Percentiles rank a stretch among this genome's conserved stretches.
Evolutionary conservation across 306 rosid genomes (phyloP).

Genomic region (Medicago arabica): DNA sequence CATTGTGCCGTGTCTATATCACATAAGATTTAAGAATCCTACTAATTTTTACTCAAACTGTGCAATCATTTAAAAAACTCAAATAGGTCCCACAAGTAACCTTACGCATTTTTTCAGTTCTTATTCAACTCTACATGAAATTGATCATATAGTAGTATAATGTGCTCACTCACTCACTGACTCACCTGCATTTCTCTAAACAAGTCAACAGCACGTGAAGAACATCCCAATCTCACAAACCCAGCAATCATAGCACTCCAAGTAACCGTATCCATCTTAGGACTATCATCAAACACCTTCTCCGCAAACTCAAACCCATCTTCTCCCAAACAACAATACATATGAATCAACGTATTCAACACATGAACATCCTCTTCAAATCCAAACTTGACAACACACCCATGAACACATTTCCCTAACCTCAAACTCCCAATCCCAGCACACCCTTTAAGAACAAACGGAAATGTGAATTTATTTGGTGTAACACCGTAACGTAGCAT

Average conservation of each 20-base stretch:
- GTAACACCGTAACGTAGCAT: constrained; percentile 64
- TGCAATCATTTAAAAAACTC: too few species aligned
- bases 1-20: too few species aligned
- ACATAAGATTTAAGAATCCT: too few species aligned
- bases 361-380: constrained; percentile 76
- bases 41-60: too few species aligned
- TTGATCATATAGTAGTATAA: too few species aligned
- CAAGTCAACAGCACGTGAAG: constrained; percentile 59
- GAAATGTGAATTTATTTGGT: constrained; percentile 89
- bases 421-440: constrained; percentile 66
- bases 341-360: constrained; percentile 80
- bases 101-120: too few species aligned
- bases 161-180: neutral
- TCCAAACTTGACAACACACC: constrained; percentile 67
- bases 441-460: constrained; percentile 85
- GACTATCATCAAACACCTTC: constrained; percentile 77
- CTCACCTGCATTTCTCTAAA: constrained; percentile 77
- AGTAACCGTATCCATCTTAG: constrained; percentile 65
- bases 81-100: too few species aligned
- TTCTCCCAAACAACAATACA: constrained; percentile 55
- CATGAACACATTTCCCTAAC: constrained; percentile 70
- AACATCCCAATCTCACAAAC: constrained; percentile 64
- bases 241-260: constrained; percentile 98
- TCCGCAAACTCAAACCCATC: constrained; percentile 61
- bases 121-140: too few species aligned